Conservation (phyloP, 2,329 filamentous ascomycete species). For the Diaporthe nobilis region DNA sequence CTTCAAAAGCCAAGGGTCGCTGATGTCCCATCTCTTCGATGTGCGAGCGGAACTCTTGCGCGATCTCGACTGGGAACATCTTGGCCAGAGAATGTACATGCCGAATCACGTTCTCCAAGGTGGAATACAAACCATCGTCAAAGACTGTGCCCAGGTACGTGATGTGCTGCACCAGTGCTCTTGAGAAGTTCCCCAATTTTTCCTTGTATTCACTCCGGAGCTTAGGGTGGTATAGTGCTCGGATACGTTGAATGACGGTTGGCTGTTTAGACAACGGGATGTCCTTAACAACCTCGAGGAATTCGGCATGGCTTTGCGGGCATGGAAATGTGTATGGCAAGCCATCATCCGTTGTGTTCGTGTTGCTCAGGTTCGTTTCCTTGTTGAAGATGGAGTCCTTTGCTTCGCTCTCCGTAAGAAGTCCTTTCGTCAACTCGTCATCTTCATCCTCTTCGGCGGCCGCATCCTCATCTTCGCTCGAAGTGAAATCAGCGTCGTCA, state of each 20-base stretch:
- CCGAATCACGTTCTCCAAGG: conserved; percentile 85
- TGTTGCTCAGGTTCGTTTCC: conserved; percentile 59
- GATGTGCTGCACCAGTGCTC: conserved; percentile 75
- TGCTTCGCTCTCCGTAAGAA: conserved; percentile 72
- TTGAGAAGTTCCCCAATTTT: conserved; percentile 79
- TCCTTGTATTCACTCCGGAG: conserved; percentile 88
- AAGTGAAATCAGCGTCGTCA: conserved; percentile 66
- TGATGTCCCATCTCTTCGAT: conserved; percentile 69
- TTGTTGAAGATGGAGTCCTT: conserved; percentile 66
- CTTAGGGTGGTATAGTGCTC: conserved; percentile 92
- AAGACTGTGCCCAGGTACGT: conserved; percentile 62
- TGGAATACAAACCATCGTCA: conserved; percentile 69
- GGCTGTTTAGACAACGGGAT: conserved; percentile 77
- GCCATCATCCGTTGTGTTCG: conserved; percentile 62
- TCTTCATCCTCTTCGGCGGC: conserved; percentile 62
- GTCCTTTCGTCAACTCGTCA: conserved; percentile 80
- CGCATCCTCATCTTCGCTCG: conserved; percentile 61
- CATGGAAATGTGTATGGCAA: conserved; percentile 90
- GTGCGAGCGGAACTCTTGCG: conserved; percentile 81
- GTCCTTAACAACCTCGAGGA: conserved; percentile 75
- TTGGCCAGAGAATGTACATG: conserved; percentile 95
- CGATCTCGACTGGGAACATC: conserved; percentile 83
- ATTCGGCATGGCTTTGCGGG: conserved; percentile 81
- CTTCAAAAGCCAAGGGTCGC: conserved; percentile 67
- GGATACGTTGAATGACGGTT: conserved; percentile 87